Base-by-base conservation (phyloP, 768 basidiomycete genomes). In the Hypholoma fasciculare region DNA sequence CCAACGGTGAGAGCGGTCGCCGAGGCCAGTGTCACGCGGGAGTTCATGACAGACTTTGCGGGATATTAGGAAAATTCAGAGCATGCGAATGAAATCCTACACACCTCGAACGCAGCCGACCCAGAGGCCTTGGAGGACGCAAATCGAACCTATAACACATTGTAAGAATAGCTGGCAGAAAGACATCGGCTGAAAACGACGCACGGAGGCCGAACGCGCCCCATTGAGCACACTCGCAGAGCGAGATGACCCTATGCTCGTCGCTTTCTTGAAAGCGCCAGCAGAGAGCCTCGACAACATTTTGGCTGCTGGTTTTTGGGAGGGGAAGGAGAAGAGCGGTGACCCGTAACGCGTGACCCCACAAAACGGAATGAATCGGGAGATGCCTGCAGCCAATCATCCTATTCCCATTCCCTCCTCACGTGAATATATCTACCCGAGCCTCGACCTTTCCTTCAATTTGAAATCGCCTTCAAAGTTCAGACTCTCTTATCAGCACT, bases 231-330 rank as follows among this genome's bases (percentile, higher is more conserved):
- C 64, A 6, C 72, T 71, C 51, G 76, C 68, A 52, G 81, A 73
- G 60, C 80, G 82, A 57, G 81, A 69, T 58, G 77, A 72, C 57
- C 80, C 76, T 60, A 78, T 64, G 61, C 74, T 75, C 64, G 77
- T 75, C 63, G 81, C 81, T 70, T 78, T 83, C 74, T 79, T 86
- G 72, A 89, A 80, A 77, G 83, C 82, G 76, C 84, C 83, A 75
- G 83, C 83, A 72, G 88, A 85, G 77, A 90, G 83, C 87, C 87
- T 91, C 74, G 88, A 86, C 72, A 91, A 74, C 90, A 92, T 92
- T 89, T 86, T 76, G 71, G 67, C 69, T 69, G 72, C 71, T 74
- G 71, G 72, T 72, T 80, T 82, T 81, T 74, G 69, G 67, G 67
- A 68, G 72, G 17, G 72, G 71, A 73, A 71, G 70, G 69, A 71